A percentile compares a stretch with the other conserved stretches of the same genome.
These are phyloP conservation scores for Beta lomatogona DNA, from an alignment of 179 eudicot species.

Conservation along the genomic window DNA sequence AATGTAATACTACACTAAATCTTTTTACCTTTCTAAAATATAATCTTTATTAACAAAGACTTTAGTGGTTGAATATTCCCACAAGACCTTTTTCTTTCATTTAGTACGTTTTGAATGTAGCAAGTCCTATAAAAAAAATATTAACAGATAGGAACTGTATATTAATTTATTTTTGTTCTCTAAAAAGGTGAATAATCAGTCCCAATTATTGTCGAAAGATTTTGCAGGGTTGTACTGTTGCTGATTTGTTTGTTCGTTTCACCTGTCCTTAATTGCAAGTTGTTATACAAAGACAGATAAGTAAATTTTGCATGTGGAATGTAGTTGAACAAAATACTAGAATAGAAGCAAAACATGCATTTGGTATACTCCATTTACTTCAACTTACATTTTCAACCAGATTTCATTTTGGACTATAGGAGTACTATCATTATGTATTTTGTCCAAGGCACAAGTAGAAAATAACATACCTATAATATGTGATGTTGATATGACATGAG, in stretches of 20 bases:
- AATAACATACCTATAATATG: not conserved
- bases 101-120: too few species aligned
- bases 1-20: too few species aligned
- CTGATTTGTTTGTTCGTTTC: not conserved
- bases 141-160: not conserved
- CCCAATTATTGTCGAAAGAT: conserved; percentile 7
- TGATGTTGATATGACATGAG: conserved; percentile 15
- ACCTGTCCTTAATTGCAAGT: not conserved
- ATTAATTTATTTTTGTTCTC: not conserved
- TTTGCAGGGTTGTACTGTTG: not conserved
- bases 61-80: not conserved
- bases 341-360: conserved; percentile 14
- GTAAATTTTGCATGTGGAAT: not conserved
- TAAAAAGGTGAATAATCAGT: not conserved
- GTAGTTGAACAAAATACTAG: not conserved
- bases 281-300: conserved; percentile 6
- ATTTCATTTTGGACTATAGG: not conserved
- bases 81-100: too few species aligned
- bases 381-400: conserved; percentile 13
- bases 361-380: not conserved
- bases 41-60: too few species aligned
- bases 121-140: too few species aligned
- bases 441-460: not conserved
- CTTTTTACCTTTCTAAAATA: too few species aligned
- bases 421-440: not conserved